These are phyloP conservation scores for Entomortierella chlamydospora DNA, from an alignment of 192 early-diverging fungal species.

Conservation along the genomic window DNA sequence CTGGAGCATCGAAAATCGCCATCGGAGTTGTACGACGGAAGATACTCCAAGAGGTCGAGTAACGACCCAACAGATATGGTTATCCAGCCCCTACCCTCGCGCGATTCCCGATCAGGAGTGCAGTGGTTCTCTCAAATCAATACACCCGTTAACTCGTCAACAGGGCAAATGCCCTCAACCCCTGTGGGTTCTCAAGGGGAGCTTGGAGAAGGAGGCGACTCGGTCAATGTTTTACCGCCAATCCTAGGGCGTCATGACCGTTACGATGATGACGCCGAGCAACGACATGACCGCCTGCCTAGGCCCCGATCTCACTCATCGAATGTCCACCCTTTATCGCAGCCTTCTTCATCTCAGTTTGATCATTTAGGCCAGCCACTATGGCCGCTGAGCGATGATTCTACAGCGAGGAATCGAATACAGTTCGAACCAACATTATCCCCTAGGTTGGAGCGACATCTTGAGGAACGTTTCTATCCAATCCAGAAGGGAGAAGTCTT, in stretches of 20 bases:
- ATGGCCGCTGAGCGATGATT: neutral
- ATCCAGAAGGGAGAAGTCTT: conserved; percentile 37
- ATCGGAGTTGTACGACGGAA: conserved; percentile 16
- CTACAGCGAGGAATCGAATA: neutral
- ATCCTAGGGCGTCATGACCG: conserved; percentile 8
- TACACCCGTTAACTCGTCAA: neutral
- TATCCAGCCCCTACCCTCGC: conserved; percentile 40
- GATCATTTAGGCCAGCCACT: neutral
- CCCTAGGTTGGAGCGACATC: conserved; percentile 18
- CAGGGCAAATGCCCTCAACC: neutral
- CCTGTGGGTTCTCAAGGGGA: neutral
- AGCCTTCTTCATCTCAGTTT: neutral
- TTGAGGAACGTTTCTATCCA: conserved; percentile 30
- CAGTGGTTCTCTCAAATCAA: conserved; percentile 49
- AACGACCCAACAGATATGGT: conserved; percentile 36
- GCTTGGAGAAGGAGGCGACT: neutral
- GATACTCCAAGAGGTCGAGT: conserved; percentile 23
- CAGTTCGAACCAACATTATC: conserved; percentile 17
- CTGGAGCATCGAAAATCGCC: conserved; percentile 46
- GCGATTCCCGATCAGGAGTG: conserved; percentile 35
- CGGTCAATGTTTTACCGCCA: conserved; percentile 17
- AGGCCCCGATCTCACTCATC: conserved; percentile 18
- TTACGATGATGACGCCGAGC: neutral
- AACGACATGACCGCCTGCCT: neutral
- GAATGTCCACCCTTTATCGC: conserved; percentile 37